These are phyloP conservation scores for Phialophora expanda DNA, from an alignment of 2,329 filamentous ascomycete species.

Conservation along the genomic window DNA sequence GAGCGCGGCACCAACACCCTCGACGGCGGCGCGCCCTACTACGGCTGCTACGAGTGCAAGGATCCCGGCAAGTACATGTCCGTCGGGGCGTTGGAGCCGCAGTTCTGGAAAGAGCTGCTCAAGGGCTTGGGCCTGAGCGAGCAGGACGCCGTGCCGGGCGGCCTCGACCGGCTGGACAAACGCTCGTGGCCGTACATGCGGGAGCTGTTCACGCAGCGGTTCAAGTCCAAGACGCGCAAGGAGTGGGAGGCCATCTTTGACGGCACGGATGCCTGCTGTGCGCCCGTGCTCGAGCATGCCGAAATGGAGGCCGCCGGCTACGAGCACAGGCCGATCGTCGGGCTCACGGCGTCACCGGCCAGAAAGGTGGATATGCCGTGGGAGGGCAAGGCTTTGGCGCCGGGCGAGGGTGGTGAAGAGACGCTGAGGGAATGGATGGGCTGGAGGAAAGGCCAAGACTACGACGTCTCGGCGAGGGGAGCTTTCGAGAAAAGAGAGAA, in stretches of 20 bases:
- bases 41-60: slow-evolving; percentile 84
- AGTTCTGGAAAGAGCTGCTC: slow-evolving; percentile 76
- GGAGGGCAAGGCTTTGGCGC: slow-evolving; percentile 60
- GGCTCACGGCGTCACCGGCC: slow-evolving; percentile 70
- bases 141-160: slow-evolving; percentile 49
- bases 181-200: slow-evolving; percentile 71
- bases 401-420: slow-evolving; percentile 75
- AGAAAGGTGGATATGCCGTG: slow-evolving; percentile 71
- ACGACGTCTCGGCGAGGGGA: slow-evolving; percentile 64
- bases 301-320: slow-evolving; percentile 70
- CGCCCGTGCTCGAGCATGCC: slow-evolving; percentile 77
- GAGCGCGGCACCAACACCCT: slow-evolving; percentile 76
- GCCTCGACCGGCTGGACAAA: slow-evolving; percentile 63
- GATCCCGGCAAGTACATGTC: slow-evolving; percentile 77
- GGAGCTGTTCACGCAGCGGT: slow-evolving; percentile 64
- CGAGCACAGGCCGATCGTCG: slow-evolving; percentile 53
- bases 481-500: slow-evolving; percentile 60
- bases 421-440: slow-evolving; percentile 74
- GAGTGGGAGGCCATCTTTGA: slow-evolving; percentile 91
- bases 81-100: slow-evolving; percentile 87
- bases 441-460: slow-evolving; percentile 75
- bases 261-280: slow-evolving; percentile 88
- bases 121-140: slow-evolving; percentile 67
- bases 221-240: slow-evolving; percentile 70
- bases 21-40: slow-evolving; percentile 85